Evolutionary conservation across 1,284 basidiomycete genomes (phyloP).

Genomic region (Malassezia slooffiae): DNA sequence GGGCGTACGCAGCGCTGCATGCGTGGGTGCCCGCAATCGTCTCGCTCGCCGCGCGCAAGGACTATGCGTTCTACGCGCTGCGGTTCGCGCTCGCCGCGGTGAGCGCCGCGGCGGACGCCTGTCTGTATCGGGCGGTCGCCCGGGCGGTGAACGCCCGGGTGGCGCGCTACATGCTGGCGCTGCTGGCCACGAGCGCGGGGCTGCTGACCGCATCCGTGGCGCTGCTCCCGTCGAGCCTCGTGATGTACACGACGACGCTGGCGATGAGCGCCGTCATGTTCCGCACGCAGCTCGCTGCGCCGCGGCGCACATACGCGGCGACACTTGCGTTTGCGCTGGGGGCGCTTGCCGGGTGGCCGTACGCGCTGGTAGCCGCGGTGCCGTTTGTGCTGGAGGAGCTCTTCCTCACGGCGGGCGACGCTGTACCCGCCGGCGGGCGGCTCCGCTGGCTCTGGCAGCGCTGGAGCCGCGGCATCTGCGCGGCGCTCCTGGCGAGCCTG

Average conservation of each 20-base stretch:
- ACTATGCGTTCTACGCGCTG: constrained; percentile 75
- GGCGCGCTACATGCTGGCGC: constrained; percentile 79
- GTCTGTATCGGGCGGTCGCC: constrained; percentile 69
- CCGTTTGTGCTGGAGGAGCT: constrained; percentile 88
- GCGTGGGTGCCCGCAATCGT: constrained; percentile 15
- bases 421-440: too few species aligned
- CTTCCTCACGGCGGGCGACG: constrained; percentile 52
- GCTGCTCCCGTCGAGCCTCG: constrained; percentile 71
- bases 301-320: constrained; percentile 49
- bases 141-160: constrained; percentile 75
- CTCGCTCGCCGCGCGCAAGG: constrained; percentile 49
- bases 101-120: constrained; percentile 68
- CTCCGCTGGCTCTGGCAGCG: constrained; percentile 48
- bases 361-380: constrained; percentile 68
- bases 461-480: constrained; percentile 56
- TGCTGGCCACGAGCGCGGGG: constrained; percentile 71
- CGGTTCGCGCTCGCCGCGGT: constrained; percentile 66
- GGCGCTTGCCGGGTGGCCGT: constrained; percentile 91
- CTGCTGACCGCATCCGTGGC: constrained; percentile 77
- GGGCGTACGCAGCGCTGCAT: constrained; percentile 69
- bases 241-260: constrained; percentile 78
- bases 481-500: constrained; percentile 55
- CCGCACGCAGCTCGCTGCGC: constrained; percentile 50
- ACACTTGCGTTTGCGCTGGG: constrained; percentile 68
- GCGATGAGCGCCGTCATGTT: constrained; percentile 67